Conservation (phyloP, 164 flowering plant genomes). For the Taxillus chinensis region DNA sequence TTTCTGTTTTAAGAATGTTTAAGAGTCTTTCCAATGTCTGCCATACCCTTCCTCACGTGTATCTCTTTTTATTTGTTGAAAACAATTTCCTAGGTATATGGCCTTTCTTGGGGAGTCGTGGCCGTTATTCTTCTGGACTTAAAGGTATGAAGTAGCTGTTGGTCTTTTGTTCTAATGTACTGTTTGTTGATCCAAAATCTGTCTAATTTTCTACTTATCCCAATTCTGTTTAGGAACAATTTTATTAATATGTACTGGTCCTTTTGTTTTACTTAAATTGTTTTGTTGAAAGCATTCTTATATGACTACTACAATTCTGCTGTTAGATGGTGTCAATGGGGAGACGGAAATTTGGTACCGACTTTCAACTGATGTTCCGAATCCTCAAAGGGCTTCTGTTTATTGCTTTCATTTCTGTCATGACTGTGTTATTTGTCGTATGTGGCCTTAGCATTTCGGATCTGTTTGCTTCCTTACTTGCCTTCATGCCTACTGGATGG, state of each 20-base stretch:
- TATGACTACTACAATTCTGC: slow-evolving; percentile 1
- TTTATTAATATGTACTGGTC: too few relatives aligned
- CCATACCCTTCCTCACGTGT: background rate
- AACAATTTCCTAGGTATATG: slow-evolving; percentile 59
- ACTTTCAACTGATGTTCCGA: slow-evolving; percentile 96
- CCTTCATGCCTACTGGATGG: slow-evolving; percentile 97
- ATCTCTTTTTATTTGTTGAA: background rate
- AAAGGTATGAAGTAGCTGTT: slow-evolving; percentile 43
- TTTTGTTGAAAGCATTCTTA: too few relatives aligned
- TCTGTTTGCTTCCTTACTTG: slow-evolving; percentile 64
- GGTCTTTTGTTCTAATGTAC: too few relatives aligned
- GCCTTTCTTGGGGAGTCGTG: slow-evolving; percentile 88
- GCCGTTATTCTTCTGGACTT: slow-evolving; percentile 49
- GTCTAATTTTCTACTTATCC: too few relatives aligned
- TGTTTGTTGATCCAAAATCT: too few relatives aligned
- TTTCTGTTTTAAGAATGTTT: background rate
- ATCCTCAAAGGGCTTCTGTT: slow-evolving; percentile 83
- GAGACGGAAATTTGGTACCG: slow-evolving; percentile 72
- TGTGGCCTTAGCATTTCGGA: slow-evolving; percentile 66
- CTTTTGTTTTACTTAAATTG: too few relatives aligned
- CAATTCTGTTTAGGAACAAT: too few relatives aligned
- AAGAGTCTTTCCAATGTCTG: background rate
- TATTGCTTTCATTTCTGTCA: slow-evolving; percentile 72
- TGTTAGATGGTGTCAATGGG: slow-evolving; percentile 92
- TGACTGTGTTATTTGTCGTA: slow-evolving; percentile 81